Conservation (phyloP, 2,329 filamentous ascomycete genomes). For the Cladosporium sp. region DNA sequence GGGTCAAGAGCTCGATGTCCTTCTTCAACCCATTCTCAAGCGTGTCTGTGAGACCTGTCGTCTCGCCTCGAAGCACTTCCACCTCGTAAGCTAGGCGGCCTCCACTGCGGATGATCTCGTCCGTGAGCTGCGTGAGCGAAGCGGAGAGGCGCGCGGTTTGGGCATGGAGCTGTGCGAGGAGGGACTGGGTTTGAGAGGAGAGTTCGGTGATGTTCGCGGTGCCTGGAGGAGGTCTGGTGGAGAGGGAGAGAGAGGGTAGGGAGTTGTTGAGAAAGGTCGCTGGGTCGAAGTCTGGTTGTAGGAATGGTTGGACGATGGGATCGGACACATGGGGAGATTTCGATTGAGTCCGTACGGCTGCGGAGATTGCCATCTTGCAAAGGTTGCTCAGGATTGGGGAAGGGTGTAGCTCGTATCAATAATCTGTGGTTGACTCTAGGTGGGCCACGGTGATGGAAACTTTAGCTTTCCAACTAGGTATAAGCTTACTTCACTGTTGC, state of each 20-base stretch:
- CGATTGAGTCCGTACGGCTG: conserved; percentile 19
- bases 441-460: too few relatives aligned
- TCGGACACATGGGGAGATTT: conserved; percentile 64
- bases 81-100: conserved; percentile 91
- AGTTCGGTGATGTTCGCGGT: conserved; percentile 61
- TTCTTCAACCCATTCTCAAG: conserved; percentile 67
- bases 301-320: conserved; percentile 69
- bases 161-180: conserved; percentile 83
- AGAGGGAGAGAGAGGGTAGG: conserved; percentile 62
- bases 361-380: conserved; percentile 7
- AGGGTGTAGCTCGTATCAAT: too few relatives aligned
- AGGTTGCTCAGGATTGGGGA: too few relatives aligned
- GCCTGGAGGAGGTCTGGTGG: conserved; percentile 24
- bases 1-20: conserved; percentile 68
- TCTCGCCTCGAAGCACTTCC: conserved; percentile 85
- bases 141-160: conserved; percentile 82
- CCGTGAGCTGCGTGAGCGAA: conserved; percentile 82
- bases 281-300: conserved; percentile 73
- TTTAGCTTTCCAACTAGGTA: too few relatives aligned
- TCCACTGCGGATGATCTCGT: conserved; percentile 88
- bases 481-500: too few relatives aligned
- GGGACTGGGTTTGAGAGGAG: conserved; percentile 73
- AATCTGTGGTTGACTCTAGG: too few relatives aligned
- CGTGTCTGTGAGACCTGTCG: conserved; percentile 72
- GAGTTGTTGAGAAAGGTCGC: conserved; percentile 79